phyloP scores from a whole-genome alignment of 2,329 filamentous ascomycete species.

The Diaporthe citriasiana region DNA sequence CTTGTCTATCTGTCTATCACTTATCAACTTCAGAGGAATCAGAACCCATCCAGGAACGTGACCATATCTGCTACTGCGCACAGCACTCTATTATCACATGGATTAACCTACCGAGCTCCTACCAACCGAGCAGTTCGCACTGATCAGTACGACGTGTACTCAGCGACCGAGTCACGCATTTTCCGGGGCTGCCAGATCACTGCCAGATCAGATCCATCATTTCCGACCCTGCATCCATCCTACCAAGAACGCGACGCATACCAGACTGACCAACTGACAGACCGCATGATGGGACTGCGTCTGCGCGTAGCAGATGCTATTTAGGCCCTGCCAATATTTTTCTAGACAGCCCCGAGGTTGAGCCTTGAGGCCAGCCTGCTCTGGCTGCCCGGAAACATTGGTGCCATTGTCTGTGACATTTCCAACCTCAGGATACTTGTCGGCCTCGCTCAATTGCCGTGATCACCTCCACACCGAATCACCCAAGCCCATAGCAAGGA shows the following conservation, averaged over 20 bases:
- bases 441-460: conserved; percentile 32
- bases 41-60: conserved; percentile 7
- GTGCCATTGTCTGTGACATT: conserved; percentile 25
- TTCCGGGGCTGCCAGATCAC: conserved; percentile 23
- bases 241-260: not conserved
- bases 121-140: not conserved
- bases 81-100: not conserved
- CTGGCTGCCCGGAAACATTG: conserved; percentile 25
- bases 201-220: conserved; percentile 33
- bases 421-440: conserved; percentile 5
- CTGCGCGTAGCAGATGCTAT: conserved; percentile 19
- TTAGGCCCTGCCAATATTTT: conserved; percentile 16
- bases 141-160: not conserved
- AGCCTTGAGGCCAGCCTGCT: not conserved
- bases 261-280: not conserved
- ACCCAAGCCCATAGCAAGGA: not conserved
- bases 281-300: not conserved
- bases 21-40: conserved; percentile 20
- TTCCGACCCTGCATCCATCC: conserved; percentile 25
- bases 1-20: not conserved
- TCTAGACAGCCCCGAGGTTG: not conserved
- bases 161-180: conserved; percentile 9
- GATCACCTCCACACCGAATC: conserved; percentile 12
- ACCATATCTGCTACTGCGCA: not conserved
- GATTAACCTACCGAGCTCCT: not conserved